These are phyloP conservation scores for Stygiomarasmius scandens DNA, from an alignment of 1,284 basidiomycete species.

Conservation along the genomic window DNA sequence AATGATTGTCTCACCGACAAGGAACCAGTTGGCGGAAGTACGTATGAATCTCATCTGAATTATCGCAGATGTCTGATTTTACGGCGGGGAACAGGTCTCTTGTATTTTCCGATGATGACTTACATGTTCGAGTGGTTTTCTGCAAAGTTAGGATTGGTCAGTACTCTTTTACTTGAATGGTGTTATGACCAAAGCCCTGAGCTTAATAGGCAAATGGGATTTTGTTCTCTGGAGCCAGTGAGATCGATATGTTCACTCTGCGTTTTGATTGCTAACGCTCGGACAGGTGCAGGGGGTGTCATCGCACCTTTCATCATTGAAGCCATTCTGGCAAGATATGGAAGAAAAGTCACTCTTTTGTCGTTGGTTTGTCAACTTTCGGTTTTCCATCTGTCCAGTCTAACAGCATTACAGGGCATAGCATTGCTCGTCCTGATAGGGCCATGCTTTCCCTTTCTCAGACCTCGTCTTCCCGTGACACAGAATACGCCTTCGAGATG, in stretches of 20 bases:
- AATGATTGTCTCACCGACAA: no score
- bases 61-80: neutral
- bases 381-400: neutral
- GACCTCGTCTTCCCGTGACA: conserved; percentile 12
- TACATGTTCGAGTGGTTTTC: conserved; percentile 19
- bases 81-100: conserved; percentile 5
- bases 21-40: conserved; percentile 13
- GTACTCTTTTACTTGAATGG: neutral
- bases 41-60: neutral
- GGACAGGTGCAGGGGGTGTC: conserved; percentile 13
- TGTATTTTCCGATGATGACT: conserved; percentile 17
- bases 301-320: conserved; percentile 13
- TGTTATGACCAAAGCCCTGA: neutral
- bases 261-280: neutral
- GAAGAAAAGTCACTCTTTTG: conserved; percentile 13
- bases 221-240: conserved; percentile 17
- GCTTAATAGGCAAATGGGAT: conserved; percentile 14
- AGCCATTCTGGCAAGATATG: conserved; percentile 8
- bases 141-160: conserved; percentile 13
- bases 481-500: neutral
- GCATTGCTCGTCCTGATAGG: conserved; percentile 3
- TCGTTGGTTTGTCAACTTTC: neutral
- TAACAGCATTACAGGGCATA: conserved; percentile 1
- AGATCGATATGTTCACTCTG: neutral
- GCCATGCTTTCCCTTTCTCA: conserved; percentile 13